Evolutionary conservation across 169 alveolate species (phyloP).

Genomic region (Babesia caballi): DNA sequence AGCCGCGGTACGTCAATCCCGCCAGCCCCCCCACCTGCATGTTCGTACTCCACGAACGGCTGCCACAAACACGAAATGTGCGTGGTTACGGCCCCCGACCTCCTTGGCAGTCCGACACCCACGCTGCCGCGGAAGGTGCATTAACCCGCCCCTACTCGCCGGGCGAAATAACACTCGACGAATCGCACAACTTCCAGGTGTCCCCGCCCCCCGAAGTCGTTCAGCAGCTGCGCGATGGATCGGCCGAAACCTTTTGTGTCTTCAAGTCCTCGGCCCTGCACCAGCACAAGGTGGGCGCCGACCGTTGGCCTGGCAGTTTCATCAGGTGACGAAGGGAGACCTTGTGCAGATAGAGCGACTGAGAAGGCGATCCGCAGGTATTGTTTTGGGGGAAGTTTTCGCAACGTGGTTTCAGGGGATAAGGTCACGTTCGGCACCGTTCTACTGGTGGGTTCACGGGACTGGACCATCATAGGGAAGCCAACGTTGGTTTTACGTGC

Average conservation of each 20-base stretch:
- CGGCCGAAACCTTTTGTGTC: conserved; percentile 65
- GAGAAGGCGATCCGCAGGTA: conserved; percentile 80
- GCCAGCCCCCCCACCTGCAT: conserved; percentile 69
- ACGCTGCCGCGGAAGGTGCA: no score
- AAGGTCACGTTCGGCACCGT: conserved; percentile 82
- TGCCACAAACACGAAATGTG: conserved; percentile 68
- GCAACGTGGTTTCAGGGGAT: conserved; percentile 40
- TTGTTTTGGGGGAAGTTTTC: no score
- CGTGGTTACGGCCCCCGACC: conserved; percentile 22
- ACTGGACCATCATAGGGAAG: conserved; percentile 86
- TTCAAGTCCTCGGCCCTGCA: conserved; percentile 71
- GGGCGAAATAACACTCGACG: conserved; percentile 24
- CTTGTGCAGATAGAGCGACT: conserved; percentile 82
- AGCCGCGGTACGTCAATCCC: conserved; percentile 72
- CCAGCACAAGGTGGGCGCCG: conserved; percentile 69
- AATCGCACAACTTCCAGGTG: conserved; percentile 62
- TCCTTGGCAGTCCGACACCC: no score
- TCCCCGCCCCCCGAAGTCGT: conserved; percentile 66
- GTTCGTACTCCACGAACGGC: conserved; percentile 68
- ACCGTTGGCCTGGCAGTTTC: not conserved
- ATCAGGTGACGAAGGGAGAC: conserved; percentile 82
- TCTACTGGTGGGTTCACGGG: conserved; percentile 78
- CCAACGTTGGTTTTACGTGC: conserved; percentile 69
- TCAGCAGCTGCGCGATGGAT: conserved; percentile 27
- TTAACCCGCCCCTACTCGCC: not conserved